Conservation (phyloP, 192 early-diverging fungal genomes). For the Pecoramyces ruminantium region DNA sequence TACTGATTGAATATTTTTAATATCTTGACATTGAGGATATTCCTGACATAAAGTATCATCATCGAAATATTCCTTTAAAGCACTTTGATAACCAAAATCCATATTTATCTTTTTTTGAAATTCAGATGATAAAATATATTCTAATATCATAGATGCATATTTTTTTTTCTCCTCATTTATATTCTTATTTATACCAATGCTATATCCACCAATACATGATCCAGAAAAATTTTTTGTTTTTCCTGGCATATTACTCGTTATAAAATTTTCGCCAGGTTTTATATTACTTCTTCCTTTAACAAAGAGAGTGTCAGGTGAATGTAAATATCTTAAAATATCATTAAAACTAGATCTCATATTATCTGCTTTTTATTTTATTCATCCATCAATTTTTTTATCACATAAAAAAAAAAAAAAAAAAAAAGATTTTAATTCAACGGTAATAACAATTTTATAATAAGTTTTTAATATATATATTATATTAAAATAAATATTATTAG, state of each 20-base stretch:
- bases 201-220: neutral
- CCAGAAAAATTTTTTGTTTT: neutral
- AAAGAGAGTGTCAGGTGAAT: neutral
- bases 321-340: neutral
- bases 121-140: neutral
- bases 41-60: neutral
- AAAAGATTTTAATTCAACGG: no score
- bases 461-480: no score
- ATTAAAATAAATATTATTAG: no score
- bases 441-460: no score
- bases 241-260: neutral
- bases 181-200: neutral
- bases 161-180: neutral
- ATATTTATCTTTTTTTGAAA: neutral
- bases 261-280: neutral
- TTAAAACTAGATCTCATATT: neutral
- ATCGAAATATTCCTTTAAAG: neutral
- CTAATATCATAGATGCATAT: neutral
- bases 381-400: no score
- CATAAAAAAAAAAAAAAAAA: no score
- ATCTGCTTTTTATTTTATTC: neutral
- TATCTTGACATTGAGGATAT: neutral
- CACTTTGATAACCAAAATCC: neutral
- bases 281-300: neutral
- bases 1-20: neutral